phyloP scores from a whole-genome alignment of 2,329 filamentous ascomycete genomes.

The Ciborinia camelliae region DNA sequence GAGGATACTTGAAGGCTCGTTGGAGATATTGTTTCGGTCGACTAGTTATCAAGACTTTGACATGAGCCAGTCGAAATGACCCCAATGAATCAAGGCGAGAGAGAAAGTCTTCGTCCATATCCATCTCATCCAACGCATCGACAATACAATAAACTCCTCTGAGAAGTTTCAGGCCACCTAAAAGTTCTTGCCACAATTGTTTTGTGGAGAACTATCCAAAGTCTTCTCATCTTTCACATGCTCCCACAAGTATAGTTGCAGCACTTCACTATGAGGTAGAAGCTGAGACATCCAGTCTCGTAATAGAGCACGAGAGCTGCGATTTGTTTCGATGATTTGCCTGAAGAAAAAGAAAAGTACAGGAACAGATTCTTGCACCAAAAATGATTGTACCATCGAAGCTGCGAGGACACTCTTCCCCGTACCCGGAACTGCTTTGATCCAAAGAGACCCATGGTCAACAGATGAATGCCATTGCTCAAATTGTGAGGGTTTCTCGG shows the following conservation, averaged over 20 bases:
- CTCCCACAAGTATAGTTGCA: background rate
- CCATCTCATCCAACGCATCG: constrained; percentile 51
- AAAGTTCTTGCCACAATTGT: constrained; percentile 37
- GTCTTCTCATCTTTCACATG: background rate
- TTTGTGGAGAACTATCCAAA: constrained; percentile 20
- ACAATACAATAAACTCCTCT: constrained; percentile 44
- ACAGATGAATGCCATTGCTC: constrained; percentile 24
- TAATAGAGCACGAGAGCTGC: constrained; percentile 31
- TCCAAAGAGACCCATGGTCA: constrained; percentile 44
- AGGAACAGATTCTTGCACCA: constrained; percentile 16
- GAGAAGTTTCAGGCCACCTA: constrained; percentile 24
- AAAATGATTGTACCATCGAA: constrained; percentile 20
- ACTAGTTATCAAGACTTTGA: constrained; percentile 47
- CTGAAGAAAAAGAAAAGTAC: constrained; percentile 42
- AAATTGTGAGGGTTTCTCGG: constrained; percentile 23
- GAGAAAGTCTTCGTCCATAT: constrained; percentile 41
- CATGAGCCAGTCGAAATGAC: constrained; percentile 31
- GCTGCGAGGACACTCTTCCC: constrained; percentile 46
- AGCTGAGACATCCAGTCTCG: constrained; percentile 39
- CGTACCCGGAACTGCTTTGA: constrained; percentile 45
- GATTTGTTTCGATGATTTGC: constrained; percentile 39
- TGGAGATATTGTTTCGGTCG: constrained; percentile 40
- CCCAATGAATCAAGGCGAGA: constrained; percentile 38
- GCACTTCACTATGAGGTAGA: constrained; percentile 28
- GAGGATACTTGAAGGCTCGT: constrained; percentile 31